Base-by-base conservation (phyloP, 768 basidiomycete species). In the Pholiota microspora region DNA sequence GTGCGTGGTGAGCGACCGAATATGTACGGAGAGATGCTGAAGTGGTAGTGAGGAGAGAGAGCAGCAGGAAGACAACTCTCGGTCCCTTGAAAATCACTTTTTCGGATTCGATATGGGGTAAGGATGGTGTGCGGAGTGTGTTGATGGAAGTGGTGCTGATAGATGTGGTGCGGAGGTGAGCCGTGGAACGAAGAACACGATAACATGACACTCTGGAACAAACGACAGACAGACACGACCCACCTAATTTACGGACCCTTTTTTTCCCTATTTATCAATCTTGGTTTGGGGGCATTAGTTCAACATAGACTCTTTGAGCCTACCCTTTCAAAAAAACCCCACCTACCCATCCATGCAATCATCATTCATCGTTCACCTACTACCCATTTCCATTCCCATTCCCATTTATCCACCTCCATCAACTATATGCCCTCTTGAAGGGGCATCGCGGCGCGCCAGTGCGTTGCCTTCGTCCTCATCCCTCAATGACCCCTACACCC, bases 1-100 rank as follows among this genome's bases (percentile, higher is more conserved):
- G 67, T 99, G 57, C 84, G 96, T 38, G 92, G 89, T 13, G 96
- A 99, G 72, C 73, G 79, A 58, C 94, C 96, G 8, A 98, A 95
- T 69, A 90, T 95, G 90, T 97, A 98, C 64, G 95, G 94, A 28
- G 94, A 98, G 67, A 82, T 79, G 80, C 64, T 85, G 49, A 69
- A 73, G 57, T 85, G 82, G 83, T 78, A 65, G 59, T 23, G 40
- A 23, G 6, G 4, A 12, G 18, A 23, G 36, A 34, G 12, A 16
- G 36, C n/a, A 42, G 21, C 18, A 42, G 16, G 16, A 31, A 12
- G 29, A 31, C n/a, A n/a, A n/a, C n/a, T 36, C 18, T 15, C 35
- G 35, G n/a, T 15, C 31, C n/a, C 35, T 36, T 42, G n/a, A 18
- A 21, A 21, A 42, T 42, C 12, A 8, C 4, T 21, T 18, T 23